phyloP scores from a whole-genome alignment of 2,329 filamentous ascomycete genomes.

The Gaeumannomyces tritici region DNA sequence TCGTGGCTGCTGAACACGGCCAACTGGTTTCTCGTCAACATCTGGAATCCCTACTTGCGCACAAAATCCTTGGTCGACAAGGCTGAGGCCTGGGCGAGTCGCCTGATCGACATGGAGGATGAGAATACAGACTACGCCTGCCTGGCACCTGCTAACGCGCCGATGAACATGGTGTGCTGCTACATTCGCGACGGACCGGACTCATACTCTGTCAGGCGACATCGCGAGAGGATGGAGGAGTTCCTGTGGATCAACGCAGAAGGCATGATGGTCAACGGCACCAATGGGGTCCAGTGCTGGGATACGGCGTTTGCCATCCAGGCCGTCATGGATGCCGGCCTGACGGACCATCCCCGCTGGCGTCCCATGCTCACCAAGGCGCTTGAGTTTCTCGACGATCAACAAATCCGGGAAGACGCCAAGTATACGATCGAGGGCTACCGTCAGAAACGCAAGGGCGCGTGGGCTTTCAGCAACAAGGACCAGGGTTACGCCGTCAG shows the following conservation, averaged over 20 bases:
- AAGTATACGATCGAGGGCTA: constrained; percentile 72
- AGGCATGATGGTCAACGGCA: constrained; percentile 91
- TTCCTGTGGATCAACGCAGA: constrained; percentile 87
- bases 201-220: constrained; percentile 60
- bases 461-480: constrained; percentile 91
- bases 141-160: constrained; percentile 79
- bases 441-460: constrained; percentile 82
- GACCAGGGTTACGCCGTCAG: constrained; percentile 92
- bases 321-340: constrained; percentile 66
- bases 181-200: constrained; percentile 78
- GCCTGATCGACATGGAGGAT: constrained; percentile 83
- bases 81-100: constrained; percentile 73
- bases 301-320: constrained; percentile 89
- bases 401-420: constrained; percentile 82
- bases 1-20: constrained; percentile 68
- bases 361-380: constrained; percentile 75
- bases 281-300: constrained; percentile 97
- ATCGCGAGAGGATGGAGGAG: constrained; percentile 74
- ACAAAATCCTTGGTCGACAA: constrained; percentile 52
- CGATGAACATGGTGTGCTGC: constrained; percentile 82
- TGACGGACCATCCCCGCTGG: constrained; percentile 70
- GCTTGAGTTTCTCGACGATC: constrained; percentile 75
- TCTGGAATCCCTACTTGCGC: constrained; percentile 75
- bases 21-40: constrained; percentile 68
- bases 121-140: constrained; percentile 82